Percentiles rank a stretch among this genome's conserved stretches.
phyloP scores from a whole-genome alignment of 192 early-diverging fungal genomes.

The Paraglomus occultum region DNA sequence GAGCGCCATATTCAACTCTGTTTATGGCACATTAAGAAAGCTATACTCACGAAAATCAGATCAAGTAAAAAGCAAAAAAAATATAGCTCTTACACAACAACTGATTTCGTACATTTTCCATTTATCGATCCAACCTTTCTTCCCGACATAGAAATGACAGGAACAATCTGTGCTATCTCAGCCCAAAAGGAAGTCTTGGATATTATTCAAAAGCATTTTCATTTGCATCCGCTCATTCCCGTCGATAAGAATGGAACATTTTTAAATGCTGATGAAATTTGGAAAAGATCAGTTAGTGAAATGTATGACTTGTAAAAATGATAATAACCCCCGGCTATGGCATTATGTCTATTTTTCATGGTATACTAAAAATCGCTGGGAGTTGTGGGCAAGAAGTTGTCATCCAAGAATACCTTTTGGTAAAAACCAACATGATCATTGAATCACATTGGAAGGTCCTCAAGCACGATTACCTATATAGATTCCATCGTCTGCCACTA shows the following conservation, averaged over 20 bases:
- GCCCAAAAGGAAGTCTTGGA: not conserved
- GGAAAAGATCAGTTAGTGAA: too few relatives aligned
- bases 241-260: not conserved
- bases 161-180: too few relatives aligned
- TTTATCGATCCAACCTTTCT: too few relatives aligned
- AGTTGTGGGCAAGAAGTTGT: too few relatives aligned
- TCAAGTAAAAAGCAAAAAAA: too few relatives aligned
- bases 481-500: not conserved
- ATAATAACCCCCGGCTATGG: not conserved
- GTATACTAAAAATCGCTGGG: too few relatives aligned
- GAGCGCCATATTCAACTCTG: not conserved
- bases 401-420: too few relatives aligned
- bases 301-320: not conserved
- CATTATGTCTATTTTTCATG: too few relatives aligned
- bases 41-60: too few relatives aligned
- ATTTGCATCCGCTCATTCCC: not conserved
- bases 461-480: slow-evolving; percentile 5
- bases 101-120: not conserved
- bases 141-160: too few relatives aligned
- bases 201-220: too few relatives aligned
- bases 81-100: slow-evolving; percentile 12
- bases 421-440: slow-evolving; percentile 1
- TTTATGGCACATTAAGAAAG: slow-evolving; percentile 6
- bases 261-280: too few relatives aligned
- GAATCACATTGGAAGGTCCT: slow-evolving; percentile 1